Percentiles rank a stretch among this genome's conserved stretches.
phyloP scores from a whole-genome alignment of 352 stramenopile species.

The Pythium aristosporum region DNA sequence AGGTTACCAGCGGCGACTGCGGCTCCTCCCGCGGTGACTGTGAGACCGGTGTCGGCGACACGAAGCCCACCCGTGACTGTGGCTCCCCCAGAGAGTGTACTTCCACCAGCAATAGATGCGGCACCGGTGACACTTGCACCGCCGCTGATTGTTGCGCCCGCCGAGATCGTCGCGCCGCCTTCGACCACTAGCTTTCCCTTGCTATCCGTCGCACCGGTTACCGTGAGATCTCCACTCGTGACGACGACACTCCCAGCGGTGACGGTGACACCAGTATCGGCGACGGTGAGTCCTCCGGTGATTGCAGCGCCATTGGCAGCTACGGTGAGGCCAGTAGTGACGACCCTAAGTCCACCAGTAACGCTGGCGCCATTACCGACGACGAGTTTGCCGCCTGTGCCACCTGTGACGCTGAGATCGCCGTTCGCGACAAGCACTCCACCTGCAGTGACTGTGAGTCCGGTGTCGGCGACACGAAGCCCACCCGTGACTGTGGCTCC shows the following conservation, averaged over 20 bases:
- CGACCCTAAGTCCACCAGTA: too few relatives aligned
- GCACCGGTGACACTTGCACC: too few relatives aligned
- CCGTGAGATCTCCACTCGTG: neutral
- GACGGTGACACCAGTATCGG: slow-evolving; percentile 36
- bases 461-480: too few relatives aligned
- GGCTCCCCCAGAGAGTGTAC: slow-evolving; percentile 1
- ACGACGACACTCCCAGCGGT: neutral
- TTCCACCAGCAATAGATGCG: too few relatives aligned
- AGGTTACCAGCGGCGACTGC: slow-evolving; percentile 7
- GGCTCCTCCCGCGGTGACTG: neutral
- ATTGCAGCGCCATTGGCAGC: slow-evolving; percentile 21
- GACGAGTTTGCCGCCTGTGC: too few relatives aligned
- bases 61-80: neutral
- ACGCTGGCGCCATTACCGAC: too few relatives aligned
- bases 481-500: neutral
- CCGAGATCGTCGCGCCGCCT: too few relatives aligned
- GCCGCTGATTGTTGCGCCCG: neutral
- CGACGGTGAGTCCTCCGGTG: slow-evolving; percentile 33
- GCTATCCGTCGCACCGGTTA: neutral
- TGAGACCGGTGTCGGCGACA: slow-evolving; percentile 1
- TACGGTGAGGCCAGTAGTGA: neutral
- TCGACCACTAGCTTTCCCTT: neutral
- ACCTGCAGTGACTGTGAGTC: neutral
- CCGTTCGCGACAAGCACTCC: too few relatives aligned
- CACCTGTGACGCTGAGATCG: too few relatives aligned